Evolutionary conservation across 2,329 filamentous ascomycete species (phyloP), one percentile per base, ranked within the genome.

Genomic region (Macrophomina tecta): DNA sequence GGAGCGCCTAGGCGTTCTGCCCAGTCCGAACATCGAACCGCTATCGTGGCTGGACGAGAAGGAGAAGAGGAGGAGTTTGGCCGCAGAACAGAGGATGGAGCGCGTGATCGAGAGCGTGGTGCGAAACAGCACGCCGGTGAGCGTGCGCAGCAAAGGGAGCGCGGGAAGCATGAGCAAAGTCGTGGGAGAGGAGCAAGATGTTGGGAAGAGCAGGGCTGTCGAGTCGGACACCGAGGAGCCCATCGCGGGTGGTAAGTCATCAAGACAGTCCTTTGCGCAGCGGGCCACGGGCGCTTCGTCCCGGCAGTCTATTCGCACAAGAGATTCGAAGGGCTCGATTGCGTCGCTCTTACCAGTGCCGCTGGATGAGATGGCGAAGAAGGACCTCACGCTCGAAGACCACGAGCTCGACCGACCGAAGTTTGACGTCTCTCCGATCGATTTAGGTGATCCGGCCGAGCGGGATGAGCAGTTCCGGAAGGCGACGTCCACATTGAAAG

Each of bases 71-170:
- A 65, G 53, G 63, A 58, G 51, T 14, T 18, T 58, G 12, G 63
- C 51, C 0, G 63, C 63, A 1, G 63, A 65, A 18, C 51, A 56
- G 5, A 23, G 63, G 32, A 55, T 65, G 40, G 63, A 65, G 12
- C 30, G 63, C n/a, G 64, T 66, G 12, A 51, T 66, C 3, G 64
- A 66, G 36, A 66, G 64, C 46, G 64, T 66, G 1, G 64, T 66
- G 11, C 53, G 64, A 4, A 58, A 66, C 34, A 66, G 64, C 53
- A 60, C 55, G 45, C 55, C 64, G 8, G 61, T 64, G 9, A 64
- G 48, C 48, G 46, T 53, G 34, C 34, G 61, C 3, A 64, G 61
- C 61, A 53, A 64, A 30, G 48, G 49, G 14, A 52, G 46, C 30
- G 48, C 61, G 6, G 61, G 61, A n/a, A 64, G 61, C 48, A 64